Base-by-base conservation (phyloP, 768 basidiomycete genomes). In the Suillus lakei region DNA sequence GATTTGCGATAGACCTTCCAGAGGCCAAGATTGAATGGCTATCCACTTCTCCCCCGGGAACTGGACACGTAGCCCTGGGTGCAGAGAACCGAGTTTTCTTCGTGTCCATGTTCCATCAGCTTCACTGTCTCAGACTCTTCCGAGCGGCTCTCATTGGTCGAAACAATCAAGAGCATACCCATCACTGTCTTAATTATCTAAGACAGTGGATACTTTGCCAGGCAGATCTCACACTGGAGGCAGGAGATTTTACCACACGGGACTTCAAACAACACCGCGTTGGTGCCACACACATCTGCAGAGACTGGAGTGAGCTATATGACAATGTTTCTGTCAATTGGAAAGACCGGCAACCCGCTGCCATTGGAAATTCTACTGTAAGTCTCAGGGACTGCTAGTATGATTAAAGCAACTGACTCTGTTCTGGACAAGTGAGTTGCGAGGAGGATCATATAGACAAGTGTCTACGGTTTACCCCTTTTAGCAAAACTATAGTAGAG, bases 101-200 rank as follows among this genome's bases (percentile, higher is more conserved):
- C 16, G 50, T 51, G 0, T 15, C 50, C 28, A 51, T 51, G 50
- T 51, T 51, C 28, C 50, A 51, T 28, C 28, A 51, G 28, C 50
- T 51, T 28, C 50, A 51, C 28, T 51, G 50, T 28, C 50, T 51
- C 50, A 51, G 28, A 9, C 28, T 28, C 50, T 51, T 51, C 28
- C 50, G 2, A 18, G 28, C 15, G 4, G 26, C 50, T 51, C 50
- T 51, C 50, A 8, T 16, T 2, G 50, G 28, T 51, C 26, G 9
- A 10, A 10, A 28, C 18, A 4, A 18, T 28, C 8, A 30, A 28
- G 16, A 1, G 7, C 50, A 51, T 51, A 18, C 16, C 4, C 70
- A 73, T 6, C 81, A 82, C 59, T 82, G 81, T 63, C 62, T 81
- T 4, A 75, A 78, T 60, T 82, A 82, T 65, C 66, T 82, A 5